A percentile compares a stretch with the other conserved stretches of the same genome.
Evolutionary conservation across 1,139 yeast species (phyloP).

Genomic region (Saccharomyces hybrid): DNA sequence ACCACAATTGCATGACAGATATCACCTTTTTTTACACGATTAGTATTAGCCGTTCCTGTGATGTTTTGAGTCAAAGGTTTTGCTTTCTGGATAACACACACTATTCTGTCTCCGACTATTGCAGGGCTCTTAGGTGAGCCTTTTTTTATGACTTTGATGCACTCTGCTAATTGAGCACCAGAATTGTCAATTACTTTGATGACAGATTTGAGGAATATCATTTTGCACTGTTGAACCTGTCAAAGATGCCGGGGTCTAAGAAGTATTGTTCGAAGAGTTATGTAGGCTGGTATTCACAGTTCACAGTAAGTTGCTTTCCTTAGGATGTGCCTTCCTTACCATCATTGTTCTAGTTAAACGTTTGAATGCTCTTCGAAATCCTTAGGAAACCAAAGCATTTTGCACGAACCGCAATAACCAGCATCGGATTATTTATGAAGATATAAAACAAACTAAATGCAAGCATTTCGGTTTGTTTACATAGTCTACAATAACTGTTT

Average conservation of each 20-base stretch:
- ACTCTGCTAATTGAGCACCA: conserved; percentile 92
- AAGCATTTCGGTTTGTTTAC: no score
- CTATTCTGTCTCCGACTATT: conserved; percentile 82
- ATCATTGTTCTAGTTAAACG: no score
- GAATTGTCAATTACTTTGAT: conserved; percentile 89
- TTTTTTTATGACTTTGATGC: conserved; percentile 90
- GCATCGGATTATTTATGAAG: not conserved
- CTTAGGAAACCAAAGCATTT: not conserved
- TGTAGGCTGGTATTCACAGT: not conserved
- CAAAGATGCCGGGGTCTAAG: no score
- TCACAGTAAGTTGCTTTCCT: not conserved
- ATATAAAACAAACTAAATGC: not conserved
- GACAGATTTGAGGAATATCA: conserved; percentile 86
- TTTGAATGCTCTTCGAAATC: not conserved
- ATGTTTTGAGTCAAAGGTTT: conserved; percentile 57
- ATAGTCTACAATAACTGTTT: not conserved
- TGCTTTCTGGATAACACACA: conserved; percentile 91
- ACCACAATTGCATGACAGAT: conserved; percentile 94
- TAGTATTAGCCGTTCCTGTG: conserved; percentile 62
- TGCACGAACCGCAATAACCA: not conserved
- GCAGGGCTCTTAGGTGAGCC: conserved; percentile 77
- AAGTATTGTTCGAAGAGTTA: no score
- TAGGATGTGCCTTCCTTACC: no score
- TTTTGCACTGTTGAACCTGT: conserved; percentile 24
- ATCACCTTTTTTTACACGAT: conserved; percentile 90